These are phyloP conservation scores for Zymoseptoria tritici DNA, from an alignment of 2,329 filamentous ascomycete genomes.

Conservation along the genomic window DNA sequence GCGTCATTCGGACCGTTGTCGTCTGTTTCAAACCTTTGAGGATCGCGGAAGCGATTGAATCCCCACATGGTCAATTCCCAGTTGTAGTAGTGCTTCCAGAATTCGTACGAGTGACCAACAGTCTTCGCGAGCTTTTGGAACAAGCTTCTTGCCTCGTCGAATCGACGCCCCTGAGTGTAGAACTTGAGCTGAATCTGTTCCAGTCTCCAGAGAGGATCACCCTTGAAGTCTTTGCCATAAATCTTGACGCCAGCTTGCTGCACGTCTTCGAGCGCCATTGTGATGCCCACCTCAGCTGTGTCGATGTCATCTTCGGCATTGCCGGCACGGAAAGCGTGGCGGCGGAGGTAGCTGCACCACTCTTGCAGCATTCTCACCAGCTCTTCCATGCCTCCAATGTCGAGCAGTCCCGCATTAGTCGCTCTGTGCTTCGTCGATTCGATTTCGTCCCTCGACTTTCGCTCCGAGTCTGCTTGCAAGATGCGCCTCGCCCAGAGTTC, in stretches of 20 bases:
- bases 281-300: constrained; percentile 81
- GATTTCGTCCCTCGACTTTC: constrained; percentile 68
- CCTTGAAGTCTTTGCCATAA: constrained; percentile 67
- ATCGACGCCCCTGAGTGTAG: constrained; percentile 71
- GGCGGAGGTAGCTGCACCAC: constrained; percentile 90
- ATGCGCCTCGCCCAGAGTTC: constrained; percentile 86
- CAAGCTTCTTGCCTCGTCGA: constrained; percentile 66
- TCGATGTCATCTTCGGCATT: constrained; percentile 74
- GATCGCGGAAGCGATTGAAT: constrained; percentile 47
- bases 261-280: constrained; percentile 78
- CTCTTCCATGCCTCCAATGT: constrained; percentile 77
- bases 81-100: constrained; percentile 86
- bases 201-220: constrained; percentile 82
- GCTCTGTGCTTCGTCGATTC: constrained; percentile 88
- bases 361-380: constrained; percentile 85
- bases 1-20: constrained; percentile 63
- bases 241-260: constrained; percentile 68
- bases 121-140: constrained; percentile 63
- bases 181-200: constrained; percentile 91
- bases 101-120: constrained; percentile 75
- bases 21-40: constrained; percentile 41
- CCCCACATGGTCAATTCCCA: constrained; percentile 79
- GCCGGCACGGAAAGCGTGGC: constrained; percentile 67
- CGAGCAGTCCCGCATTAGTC: constrained; percentile 75
- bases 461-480: constrained; percentile 71